Conservation (phyloP, 371 early-diverging fungal species). For the Rhizomucor pusillus region DNA sequence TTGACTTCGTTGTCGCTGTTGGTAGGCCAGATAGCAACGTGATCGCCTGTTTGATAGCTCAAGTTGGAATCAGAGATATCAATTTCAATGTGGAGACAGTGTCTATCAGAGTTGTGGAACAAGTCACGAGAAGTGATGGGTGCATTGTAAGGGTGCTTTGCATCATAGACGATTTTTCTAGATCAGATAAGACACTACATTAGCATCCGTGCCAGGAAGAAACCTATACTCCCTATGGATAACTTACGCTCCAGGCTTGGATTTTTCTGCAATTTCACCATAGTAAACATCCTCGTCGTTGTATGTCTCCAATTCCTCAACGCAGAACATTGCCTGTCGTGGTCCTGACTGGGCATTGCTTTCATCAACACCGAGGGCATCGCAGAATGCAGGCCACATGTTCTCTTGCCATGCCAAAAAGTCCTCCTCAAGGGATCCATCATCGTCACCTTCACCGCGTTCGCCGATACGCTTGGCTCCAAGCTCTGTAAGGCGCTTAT, state of each 20-base stretch:
- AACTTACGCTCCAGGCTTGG: constrained; percentile 37
- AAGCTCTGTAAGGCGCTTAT: constrained; percentile 56
- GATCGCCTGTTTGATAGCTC: constrained; percentile 91
- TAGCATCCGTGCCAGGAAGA: constrained; percentile 2
- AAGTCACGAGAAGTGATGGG: constrained; percentile 65
- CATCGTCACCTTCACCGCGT: constrained; percentile 96
- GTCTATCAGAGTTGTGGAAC: constrained; percentile 67
- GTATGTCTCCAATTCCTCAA: constrained; percentile 36
- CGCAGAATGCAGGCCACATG: constrained; percentile 77
- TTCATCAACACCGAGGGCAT: constrained; percentile 67
- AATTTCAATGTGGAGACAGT: constrained; percentile 91
- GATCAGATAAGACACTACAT: not conserved
- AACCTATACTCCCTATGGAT: constrained; percentile 10
- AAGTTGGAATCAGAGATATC: constrained; percentile 81
- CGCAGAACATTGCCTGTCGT: constrained; percentile 43
- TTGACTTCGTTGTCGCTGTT: constrained; percentile 80
- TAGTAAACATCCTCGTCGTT: constrained; percentile 49
- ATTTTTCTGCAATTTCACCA: constrained; percentile 60
- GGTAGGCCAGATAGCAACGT: constrained; percentile 89
- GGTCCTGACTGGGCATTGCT: constrained; percentile 34
- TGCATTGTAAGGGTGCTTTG: constrained; percentile 81
- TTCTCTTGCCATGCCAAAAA: constrained; percentile 91
- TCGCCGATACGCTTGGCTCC: constrained; percentile 83
- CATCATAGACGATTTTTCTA: constrained; percentile 58
- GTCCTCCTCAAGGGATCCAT: constrained; percentile 93